These are phyloP conservation scores for Kluyveromyces nonfermentans DNA, from an alignment of 805 yeast species.

Conservation along the genomic window DNA sequence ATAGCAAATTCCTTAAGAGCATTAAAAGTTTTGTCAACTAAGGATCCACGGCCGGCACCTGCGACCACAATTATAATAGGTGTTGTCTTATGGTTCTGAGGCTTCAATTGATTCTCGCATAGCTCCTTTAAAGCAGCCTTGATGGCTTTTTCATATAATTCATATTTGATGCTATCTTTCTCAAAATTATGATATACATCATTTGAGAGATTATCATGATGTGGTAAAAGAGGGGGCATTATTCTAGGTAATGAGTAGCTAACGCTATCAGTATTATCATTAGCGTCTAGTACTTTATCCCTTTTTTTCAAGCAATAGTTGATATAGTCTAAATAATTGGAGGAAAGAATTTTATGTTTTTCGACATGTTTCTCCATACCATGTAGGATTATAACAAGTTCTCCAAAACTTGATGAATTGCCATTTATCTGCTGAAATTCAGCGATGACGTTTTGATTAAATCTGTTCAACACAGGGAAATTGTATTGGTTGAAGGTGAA, in stretches of 20 bases:
- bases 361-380: conserved; percentile 39
- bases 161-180: conserved; percentile 59
- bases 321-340: conserved; percentile 35
- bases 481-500: conserved; percentile 51
- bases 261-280: background rate
- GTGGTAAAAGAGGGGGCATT: conserved; percentile 64
- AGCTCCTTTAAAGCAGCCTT: conserved; percentile 40
- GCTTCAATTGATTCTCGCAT: conserved; percentile 10
- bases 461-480: conserved; percentile 56
- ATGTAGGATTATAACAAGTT: conserved; percentile 39
- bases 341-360: conserved; percentile 28
- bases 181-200: conserved; percentile 63
- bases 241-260: conserved; percentile 14
- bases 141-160: conserved; percentile 57
- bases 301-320: conserved; percentile 33
- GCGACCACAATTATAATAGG: conserved; percentile 44
- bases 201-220: conserved; percentile 45
- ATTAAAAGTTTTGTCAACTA: conserved; percentile 45
- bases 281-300: conserved; percentile 13
- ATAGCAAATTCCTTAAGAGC: conserved; percentile 31
- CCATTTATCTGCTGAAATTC: conserved; percentile 34
- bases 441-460: conserved; percentile 42
- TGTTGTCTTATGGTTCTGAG: conserved; percentile 5
- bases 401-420: conserved; percentile 21
- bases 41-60: conserved; percentile 87